Evolutionary conservation across 2,329 filamentous ascomycete genomes (phyloP).

Genomic region (Botryotinia globosa): DNA sequence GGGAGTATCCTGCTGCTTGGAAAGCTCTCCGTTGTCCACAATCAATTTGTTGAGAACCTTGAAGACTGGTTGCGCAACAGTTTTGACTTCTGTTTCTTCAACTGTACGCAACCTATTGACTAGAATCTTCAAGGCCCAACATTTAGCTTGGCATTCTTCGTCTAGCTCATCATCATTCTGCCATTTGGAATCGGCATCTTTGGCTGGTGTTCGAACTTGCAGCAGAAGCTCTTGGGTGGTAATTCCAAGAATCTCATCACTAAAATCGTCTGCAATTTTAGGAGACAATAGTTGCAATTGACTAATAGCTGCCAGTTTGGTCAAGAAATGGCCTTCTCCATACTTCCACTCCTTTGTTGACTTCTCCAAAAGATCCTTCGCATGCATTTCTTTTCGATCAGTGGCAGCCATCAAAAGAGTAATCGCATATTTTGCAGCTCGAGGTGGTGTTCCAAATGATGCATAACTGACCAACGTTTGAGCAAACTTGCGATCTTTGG

Average conservation of each 20-base stretch:
- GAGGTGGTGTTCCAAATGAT: slow-evolving; percentile 74
- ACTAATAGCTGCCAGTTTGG: slow-evolving; percentile 67
- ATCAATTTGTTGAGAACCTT: slow-evolving; percentile 76
- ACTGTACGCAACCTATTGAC: slow-evolving; percentile 74
- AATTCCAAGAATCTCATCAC: slow-evolving; percentile 76
- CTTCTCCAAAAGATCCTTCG: slow-evolving; percentile 76
- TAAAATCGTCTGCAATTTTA: slow-evolving; percentile 67
- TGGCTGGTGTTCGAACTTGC: slow-evolving; percentile 62
- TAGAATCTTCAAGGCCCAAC: slow-evolving; percentile 77
- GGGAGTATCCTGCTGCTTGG: slow-evolving; percentile 72
- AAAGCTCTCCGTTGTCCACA: slow-evolving; percentile 73
- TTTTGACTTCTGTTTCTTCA: slow-evolving; percentile 52
- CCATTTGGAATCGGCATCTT: slow-evolving; percentile 60
- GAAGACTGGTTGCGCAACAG: slow-evolving; percentile 66
- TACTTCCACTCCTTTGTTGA: slow-evolving; percentile 73
- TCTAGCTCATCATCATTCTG: slow-evolving; percentile 66
- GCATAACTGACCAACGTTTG: slow-evolving; percentile 82
- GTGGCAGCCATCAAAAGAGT: slow-evolving; percentile 75
- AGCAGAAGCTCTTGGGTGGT: slow-evolving; percentile 72
- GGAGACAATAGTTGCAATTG: slow-evolving; percentile 75
- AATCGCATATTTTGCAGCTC: slow-evolving; percentile 89
- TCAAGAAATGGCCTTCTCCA: slow-evolving; percentile 70
- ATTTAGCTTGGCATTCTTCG: slow-evolving; percentile 79
- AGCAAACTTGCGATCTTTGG: slow-evolving; percentile 74
- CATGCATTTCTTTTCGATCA: slow-evolving; percentile 78